Conservation (phyloP, 164 flowering plant genomes). For the Macadamia integrifolia region DNA sequence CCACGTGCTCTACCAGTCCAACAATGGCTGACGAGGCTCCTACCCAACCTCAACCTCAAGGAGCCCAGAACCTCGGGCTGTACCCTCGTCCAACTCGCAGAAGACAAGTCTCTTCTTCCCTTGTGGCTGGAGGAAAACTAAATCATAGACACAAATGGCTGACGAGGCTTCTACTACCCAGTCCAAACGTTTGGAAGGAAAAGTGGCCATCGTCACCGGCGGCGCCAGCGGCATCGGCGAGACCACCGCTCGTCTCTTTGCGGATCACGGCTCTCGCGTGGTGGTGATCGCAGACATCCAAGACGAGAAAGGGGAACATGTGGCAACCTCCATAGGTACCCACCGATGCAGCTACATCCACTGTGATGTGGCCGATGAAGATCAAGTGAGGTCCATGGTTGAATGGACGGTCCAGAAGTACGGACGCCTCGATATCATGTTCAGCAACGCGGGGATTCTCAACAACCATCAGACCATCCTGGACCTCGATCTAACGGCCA, state of each 20-base stretch:
- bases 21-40: too few species aligned
- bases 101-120: too few species aligned
- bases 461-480: slow-evolving; percentile 19
- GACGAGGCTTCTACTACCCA: too few species aligned
- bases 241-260: slow-evolving; percentile 29
- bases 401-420: slow-evolving; percentile 19
- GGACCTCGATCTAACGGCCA: slow-evolving; percentile 25
- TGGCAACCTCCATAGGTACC: slow-evolving; percentile 30
- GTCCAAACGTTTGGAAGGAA: slow-evolving; percentile 27
- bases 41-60: too few species aligned
- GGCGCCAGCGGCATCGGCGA: slow-evolving; percentile 43
- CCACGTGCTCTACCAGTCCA: too few species aligned
- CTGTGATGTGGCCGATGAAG: slow-evolving; percentile 39
- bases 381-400: slow-evolving; percentile 27
- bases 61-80: too few species aligned
- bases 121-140: too few species aligned
- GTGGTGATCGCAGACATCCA: slow-evolving; percentile 41
- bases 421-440: slow-evolving; percentile 39
- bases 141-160: too few species aligned
- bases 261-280: slow-evolving; percentile 22
- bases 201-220: slow-evolving; percentile 44
- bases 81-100: too few species aligned
- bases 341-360: slow-evolving; percentile 21
- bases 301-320: slow-evolving; percentile 25
- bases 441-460: slow-evolving; percentile 37